A percentile compares a stretch with the other conserved stretches of the same genome.
phyloP scores from a whole-genome alignment of 345 rosid species.

The Brassica rapa region DNA sequence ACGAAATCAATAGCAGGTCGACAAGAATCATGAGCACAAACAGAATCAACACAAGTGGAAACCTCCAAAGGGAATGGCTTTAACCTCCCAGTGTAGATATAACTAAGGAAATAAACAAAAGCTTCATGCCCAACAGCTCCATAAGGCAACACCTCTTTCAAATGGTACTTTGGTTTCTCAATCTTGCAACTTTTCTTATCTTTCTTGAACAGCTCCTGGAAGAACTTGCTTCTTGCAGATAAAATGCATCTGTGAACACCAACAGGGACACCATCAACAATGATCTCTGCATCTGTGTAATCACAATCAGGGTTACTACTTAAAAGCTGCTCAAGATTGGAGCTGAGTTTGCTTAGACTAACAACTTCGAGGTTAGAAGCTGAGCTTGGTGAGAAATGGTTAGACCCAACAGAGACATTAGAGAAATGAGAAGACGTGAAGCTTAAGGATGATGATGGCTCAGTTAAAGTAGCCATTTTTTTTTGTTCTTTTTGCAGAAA shows the following conservation, averaged over 20 bases:
- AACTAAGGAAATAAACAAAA: conserved; percentile 70
- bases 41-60: conserved; percentile 73
- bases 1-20: conserved; percentile 78
- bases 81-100: conserved; percentile 84
- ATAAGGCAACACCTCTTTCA: conserved; percentile 62
- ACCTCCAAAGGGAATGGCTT: conserved; percentile 78
- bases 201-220: conserved; percentile 64
- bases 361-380: conserved; percentile 59
- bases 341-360: conserved; percentile 79
- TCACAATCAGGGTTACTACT: conserved; percentile 47
- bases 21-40: conserved; percentile 84
- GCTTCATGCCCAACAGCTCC: conserved; percentile 83
- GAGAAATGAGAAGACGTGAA: conserved; percentile 83
- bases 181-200: conserved; percentile 38
- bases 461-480: conserved; percentile 48
- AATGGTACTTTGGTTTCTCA: conserved; percentile 58
- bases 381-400: conserved; percentile 34
- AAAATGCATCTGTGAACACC: conserved; percentile 88
- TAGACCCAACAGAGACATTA: conserved; percentile 41
- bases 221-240: conserved; percentile 83
- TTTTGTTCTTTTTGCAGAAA: neutral
- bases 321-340: conserved; percentile 76
- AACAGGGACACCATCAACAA: conserved; percentile 63
- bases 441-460: conserved; percentile 86
- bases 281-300: conserved; percentile 82